Percentiles rank a stretch among this genome's conserved stretches.
Conservation (phyloP, 805 yeast species). For the Candida jianshihensis region DNA sequence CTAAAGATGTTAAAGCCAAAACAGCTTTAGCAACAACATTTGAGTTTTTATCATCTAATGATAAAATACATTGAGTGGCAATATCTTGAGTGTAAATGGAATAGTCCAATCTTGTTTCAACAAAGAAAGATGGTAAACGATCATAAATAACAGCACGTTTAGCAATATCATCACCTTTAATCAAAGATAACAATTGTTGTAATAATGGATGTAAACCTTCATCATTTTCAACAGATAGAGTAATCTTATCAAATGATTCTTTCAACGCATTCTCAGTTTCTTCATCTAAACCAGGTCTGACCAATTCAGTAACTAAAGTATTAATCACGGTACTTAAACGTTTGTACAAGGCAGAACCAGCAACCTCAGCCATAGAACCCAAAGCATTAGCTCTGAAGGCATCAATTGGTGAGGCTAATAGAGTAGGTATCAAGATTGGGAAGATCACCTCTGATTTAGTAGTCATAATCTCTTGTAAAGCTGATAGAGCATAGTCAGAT, state of each 20-base stretch:
- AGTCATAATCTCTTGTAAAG: slow-evolving; percentile 87
- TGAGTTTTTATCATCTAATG: slow-evolving; percentile 63
- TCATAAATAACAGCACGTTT: slow-evolving; percentile 58
- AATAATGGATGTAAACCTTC: slow-evolving; percentile 80
- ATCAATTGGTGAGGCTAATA: slow-evolving; percentile 76
- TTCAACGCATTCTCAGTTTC: slow-evolving; percentile 35
- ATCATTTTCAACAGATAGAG: slow-evolving; percentile 64
- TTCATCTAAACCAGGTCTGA: slow-evolving; percentile 30
- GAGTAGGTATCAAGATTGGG: slow-evolving; percentile 86
- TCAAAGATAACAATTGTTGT: slow-evolving; percentile 70
- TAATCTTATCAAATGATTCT: slow-evolving; percentile 57
- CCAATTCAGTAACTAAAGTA: slow-evolving; percentile 58
- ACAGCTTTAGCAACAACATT: slow-evolving; percentile 60
- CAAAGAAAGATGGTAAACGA: slow-evolving; percentile 69
- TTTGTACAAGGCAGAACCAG: slow-evolving; percentile 73
- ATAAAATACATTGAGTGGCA: slow-evolving; percentile 59
- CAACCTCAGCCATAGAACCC: slow-evolving; percentile 82
- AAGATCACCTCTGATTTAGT: slow-evolving; percentile 84
- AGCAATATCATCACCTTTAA: slow-evolving; percentile 66
- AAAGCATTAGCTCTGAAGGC: slow-evolving; percentile 81
- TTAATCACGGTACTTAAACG: slow-evolving; percentile 70
- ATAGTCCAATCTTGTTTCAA: slow-evolving; percentile 58
- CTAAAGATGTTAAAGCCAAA: slow-evolving; percentile 56
- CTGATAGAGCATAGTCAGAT: slow-evolving; percentile 74
- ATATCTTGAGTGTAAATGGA: slow-evolving; percentile 69